Base-by-base conservation (phyloP, 2,329 filamentous ascomycete genomes). In the Bipolaris zeicola region DNA sequence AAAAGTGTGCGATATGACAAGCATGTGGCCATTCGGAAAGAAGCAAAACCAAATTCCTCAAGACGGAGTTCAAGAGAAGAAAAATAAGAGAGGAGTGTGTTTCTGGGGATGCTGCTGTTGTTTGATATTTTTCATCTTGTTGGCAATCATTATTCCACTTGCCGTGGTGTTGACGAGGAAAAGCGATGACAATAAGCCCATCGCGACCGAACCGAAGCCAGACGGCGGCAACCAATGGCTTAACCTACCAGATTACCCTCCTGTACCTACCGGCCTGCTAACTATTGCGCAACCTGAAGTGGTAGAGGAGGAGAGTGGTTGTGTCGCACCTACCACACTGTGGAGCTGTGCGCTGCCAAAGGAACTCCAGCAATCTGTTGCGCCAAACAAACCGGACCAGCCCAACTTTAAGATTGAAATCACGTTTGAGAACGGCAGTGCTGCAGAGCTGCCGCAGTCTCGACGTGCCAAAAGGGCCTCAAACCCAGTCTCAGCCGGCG, bases 291-390 rank as follows among this genome's bases (percentile, higher is more conserved):
- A 89, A 5, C 86, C 92, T 0, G 85, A 90, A 64, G 87, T 89
- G 47, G 83, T 84, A 0, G 78, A 83, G 1, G 78, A 85, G n/a
- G 83, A 86, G 51, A 85, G 85, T 20, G 85, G 84, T 6, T 98
- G 93, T 65, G 87, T 93, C 3, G 79, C 82, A 6, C 89, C 89
- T 0, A 81, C 86, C 3, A 90, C 89, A 0, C 76, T 95, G 52
- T 98, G 93, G 93, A 96, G 89, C 71, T 98, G 93, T 73, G 84
- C 88, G 10, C 76, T 96, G 14, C 92, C 93, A 2, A 92, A 92
- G 71, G 91, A 92, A 64, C 78, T 91, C 57, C 90, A 93, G 41
- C 77, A 82, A 3, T 81, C 83, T 1, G 85, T 88, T 41, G 78
- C 81, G 1, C 87, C 87, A 0, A 90, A 87, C 68, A 79, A 82